A percentile compares a stretch with the other conserved stretches of the same genome.
Conservation (phyloP, 352 stramenopile species). For the Elongisporangium senticosum region DNA sequence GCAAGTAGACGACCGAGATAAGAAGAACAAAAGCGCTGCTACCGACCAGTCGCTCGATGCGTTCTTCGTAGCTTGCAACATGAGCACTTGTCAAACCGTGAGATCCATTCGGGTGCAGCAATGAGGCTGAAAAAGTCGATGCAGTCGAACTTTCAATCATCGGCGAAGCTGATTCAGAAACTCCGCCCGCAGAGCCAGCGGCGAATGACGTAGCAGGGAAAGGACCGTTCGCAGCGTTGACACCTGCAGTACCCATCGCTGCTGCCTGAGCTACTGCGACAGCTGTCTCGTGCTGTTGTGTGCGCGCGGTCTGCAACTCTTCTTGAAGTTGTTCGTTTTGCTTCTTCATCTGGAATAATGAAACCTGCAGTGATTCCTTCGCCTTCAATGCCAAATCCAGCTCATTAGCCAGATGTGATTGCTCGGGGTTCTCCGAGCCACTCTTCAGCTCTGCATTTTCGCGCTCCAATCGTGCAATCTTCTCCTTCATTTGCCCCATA, state of each 20-base stretch:
- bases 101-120: not conserved
- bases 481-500: constrained; percentile 44
- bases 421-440: constrained; percentile 36
- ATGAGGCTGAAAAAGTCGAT: not conserved
- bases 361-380: constrained; percentile 67
- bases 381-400: constrained; percentile 71
- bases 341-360: constrained; percentile 66
- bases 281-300: constrained; percentile 17
- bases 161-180: not conserved
- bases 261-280: not conserved
- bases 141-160: not conserved
- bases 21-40: not conserved
- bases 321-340: constrained; percentile 72
- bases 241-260: not conserved
- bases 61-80: constrained; percentile 68
- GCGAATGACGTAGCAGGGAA: not conserved
- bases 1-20: constrained; percentile 6
- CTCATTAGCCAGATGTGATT: constrained; percentile 55
- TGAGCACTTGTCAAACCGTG: constrained; percentile 15
- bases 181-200: not conserved
- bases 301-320: constrained; percentile 37
- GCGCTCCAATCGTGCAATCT: constrained; percentile 62
- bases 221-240: not conserved
- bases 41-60: constrained; percentile 63
- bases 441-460: constrained; percentile 69